A percentile compares a stretch with the other conserved stretches of the same genome.
These are phyloP conservation scores for Echium plantagineum DNA, from an alignment of 257 asterid genomes.

Conservation along the genomic window DNA sequence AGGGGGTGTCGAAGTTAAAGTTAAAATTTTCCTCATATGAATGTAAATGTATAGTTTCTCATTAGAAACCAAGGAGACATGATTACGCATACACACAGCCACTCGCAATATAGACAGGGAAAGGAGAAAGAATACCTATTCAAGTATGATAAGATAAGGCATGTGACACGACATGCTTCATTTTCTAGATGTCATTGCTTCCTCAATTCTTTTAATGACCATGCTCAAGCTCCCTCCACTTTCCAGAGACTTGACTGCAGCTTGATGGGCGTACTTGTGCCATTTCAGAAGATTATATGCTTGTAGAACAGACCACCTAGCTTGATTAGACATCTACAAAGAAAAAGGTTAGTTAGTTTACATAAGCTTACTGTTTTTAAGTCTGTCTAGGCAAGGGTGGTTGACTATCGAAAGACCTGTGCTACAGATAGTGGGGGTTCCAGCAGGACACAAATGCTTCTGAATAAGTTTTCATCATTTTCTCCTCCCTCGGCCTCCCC, in stretches of 20 bases:
- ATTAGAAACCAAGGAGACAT: too few relatives aligned
- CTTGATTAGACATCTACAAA: constrained; percentile 88
- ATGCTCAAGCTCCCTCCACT: constrained; percentile 55
- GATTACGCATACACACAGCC: not conserved
- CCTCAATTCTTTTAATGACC: constrained; percentile 65
- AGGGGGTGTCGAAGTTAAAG: too few relatives aligned
- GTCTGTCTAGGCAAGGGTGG: constrained; percentile 7
- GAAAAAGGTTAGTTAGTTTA: not conserved
- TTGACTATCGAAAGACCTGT: constrained; percentile 41
- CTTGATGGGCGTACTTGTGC: constrained; percentile 78
- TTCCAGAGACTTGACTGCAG: constrained; percentile 70
- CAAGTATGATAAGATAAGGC: not conserved
- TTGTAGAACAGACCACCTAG: constrained; percentile 92
- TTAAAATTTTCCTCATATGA: too few relatives aligned
- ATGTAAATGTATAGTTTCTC: too few relatives aligned
- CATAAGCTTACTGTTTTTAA: not conserved
- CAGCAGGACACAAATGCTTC: constrained; percentile 61
- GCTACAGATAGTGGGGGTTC: constrained; percentile 76
- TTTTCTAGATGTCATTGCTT: constrained; percentile 37
- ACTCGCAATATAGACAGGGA: not conserved
- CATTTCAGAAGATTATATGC: constrained; percentile 76
- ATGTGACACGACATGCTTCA: constrained; percentile 10
- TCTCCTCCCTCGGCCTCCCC: constrained; percentile 99
- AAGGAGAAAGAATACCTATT: not conserved
- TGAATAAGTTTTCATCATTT: constrained; percentile 84